Conservation (phyloP, 331 rosid species). For the Saraca asoca region DNA sequence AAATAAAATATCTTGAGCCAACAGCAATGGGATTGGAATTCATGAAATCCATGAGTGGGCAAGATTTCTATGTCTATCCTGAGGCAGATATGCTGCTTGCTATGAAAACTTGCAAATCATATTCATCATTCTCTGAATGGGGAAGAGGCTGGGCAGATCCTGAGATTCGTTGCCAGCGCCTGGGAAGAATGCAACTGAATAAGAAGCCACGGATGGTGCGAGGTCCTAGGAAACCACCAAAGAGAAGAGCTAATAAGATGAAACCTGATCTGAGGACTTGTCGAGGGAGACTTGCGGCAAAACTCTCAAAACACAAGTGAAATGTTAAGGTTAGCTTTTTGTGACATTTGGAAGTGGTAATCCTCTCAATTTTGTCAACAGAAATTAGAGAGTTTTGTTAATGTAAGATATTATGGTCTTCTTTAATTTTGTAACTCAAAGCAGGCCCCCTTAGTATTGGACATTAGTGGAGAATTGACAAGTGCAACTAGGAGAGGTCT, state of each 20-base stretch:
- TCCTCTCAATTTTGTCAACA: conserved; percentile 13
- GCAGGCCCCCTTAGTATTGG: no score
- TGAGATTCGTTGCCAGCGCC: conserved; percentile 79
- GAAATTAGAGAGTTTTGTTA: conserved; percentile 4
- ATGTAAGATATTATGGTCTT: not conserved
- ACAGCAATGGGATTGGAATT: conserved; percentile 71
- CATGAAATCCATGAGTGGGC: conserved; percentile 43
- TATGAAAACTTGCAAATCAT: conserved; percentile 47
- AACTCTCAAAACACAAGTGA: conserved; percentile 49
- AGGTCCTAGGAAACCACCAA: conserved; percentile 34
- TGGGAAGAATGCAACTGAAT: conserved; percentile 44
- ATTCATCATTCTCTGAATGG: conserved; percentile 81
- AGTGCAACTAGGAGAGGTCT: no score
- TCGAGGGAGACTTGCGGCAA: conserved; percentile 72
- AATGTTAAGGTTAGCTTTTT: conserved; percentile 7
- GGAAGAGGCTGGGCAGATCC: conserved; percentile 97
- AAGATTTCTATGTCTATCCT: conserved; percentile 61
- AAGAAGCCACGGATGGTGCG: conserved; percentile 36
- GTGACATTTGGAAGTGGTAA: conserved; percentile 7
- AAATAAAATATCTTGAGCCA: conserved; percentile 65
- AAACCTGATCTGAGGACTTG: conserved; percentile 51
- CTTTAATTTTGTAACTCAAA: not conserved
- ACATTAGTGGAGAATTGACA: no score
- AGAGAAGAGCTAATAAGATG: conserved; percentile 44
- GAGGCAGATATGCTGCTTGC: conserved; percentile 90